Percentiles rank a stretch among this genome's conserved stretches.
These are phyloP conservation scores for Pisolithus tinctorius DNA, from an alignment of 768 basidiomycete species.

Conservation along the genomic window DNA sequence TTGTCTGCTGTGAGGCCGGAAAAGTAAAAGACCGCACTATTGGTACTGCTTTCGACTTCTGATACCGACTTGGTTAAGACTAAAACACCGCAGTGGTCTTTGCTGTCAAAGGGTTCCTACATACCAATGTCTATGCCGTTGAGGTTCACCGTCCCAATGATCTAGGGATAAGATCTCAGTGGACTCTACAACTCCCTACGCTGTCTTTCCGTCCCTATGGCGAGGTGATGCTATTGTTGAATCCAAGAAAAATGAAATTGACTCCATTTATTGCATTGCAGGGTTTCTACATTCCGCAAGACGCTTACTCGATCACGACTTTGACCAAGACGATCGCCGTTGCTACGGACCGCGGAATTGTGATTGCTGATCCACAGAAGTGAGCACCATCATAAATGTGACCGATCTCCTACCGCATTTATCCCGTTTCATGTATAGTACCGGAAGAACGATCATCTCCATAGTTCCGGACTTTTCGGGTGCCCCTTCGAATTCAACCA, in stretches of 20 bases:
- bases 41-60: constrained; percentile 33
- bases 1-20: constrained; percentile 58
- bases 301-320: constrained; percentile 54
- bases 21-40: constrained; percentile 47
- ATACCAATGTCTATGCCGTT: constrained; percentile 52
- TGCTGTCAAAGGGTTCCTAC: constrained; percentile 53
- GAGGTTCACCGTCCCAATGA: constrained; percentile 46
- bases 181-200: constrained; percentile 18
- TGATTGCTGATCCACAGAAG: constrained; percentile 64
- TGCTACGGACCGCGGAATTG: constrained; percentile 56
- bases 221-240: constrained; percentile 40
- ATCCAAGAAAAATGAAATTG: neutral
- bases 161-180: constrained; percentile 29
- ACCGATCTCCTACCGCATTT: neutral
- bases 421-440: constrained; percentile 21
- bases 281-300: constrained; percentile 67
- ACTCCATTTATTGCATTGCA: constrained; percentile 19
- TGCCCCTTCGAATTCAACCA: constrained; percentile 31
- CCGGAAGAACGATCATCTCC: constrained; percentile 34
- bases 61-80: constrained; percentile 2
- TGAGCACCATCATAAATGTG: constrained; percentile 27
- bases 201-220: constrained; percentile 57
- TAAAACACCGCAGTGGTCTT: constrained; percentile 50
- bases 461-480: constrained; percentile 56
- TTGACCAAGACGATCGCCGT: constrained; percentile 60